These are phyloP conservation scores for Botrytis byssoidea DNA, from an alignment of 2,329 filamentous ascomycete species.

Conservation along the genomic window DNA sequence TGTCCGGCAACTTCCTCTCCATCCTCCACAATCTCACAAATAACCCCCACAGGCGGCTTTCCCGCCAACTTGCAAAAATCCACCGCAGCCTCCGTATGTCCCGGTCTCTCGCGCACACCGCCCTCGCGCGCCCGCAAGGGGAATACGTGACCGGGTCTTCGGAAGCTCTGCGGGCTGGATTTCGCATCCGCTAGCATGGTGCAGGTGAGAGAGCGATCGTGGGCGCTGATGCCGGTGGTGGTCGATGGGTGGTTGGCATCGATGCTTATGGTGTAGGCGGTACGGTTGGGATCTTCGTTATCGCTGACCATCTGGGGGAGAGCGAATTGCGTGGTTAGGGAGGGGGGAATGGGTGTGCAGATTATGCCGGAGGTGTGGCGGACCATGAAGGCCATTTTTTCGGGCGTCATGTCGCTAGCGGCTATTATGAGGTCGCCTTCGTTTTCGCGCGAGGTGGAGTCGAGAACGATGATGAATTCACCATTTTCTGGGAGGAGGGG, in stretches of 20 bases:
- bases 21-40: slow-evolving; percentile 88
- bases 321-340: slow-evolving; percentile 66
- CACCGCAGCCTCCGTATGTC: slow-evolving; percentile 91
- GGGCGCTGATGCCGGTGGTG: slow-evolving; percentile 86
- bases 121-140: slow-evolving; percentile 77
- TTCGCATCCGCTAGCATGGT: slow-evolving; percentile 68
- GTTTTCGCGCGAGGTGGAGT: slow-evolving; percentile 90
- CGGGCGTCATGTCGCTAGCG: slow-evolving; percentile 75
- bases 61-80: slow-evolving; percentile 87
- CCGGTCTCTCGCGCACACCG: slow-evolving; percentile 74
- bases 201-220: slow-evolving; percentile 82
- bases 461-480: slow-evolving; percentile 94
- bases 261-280: slow-evolving; percentile 89
- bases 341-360: slow-evolving; percentile 77
- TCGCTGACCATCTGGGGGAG: slow-evolving; percentile 86
- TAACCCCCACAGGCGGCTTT: slow-evolving; percentile 73
- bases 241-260: slow-evolving; percentile 72
- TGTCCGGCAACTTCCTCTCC: slow-evolving; percentile 69
- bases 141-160: slow-evolving; percentile 86
- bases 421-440: slow-evolving; percentile 98
- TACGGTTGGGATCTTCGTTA: slow-evolving; percentile 77
- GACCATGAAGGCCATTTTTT: slow-evolving; percentile 95
- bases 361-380: slow-evolving; percentile 87
- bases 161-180: slow-evolving; percentile 57
- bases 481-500: slow-evolving; percentile 57